Evolutionary conservation across 257 asterid genomes (phyloP).

Genomic region (Leptodermis oblonga): DNA sequence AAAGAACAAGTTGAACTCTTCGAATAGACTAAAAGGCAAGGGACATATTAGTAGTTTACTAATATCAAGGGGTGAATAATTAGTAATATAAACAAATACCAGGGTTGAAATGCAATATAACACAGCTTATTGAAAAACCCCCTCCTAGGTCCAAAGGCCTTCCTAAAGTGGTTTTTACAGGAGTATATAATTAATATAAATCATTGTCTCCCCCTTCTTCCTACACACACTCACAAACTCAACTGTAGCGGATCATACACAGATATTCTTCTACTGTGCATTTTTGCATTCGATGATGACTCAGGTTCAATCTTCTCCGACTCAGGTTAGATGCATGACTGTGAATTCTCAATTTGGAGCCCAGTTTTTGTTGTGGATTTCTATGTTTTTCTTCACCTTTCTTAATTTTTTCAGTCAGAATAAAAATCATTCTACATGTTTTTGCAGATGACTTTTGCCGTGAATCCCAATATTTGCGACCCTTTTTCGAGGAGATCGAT

Average conservation of each 20-base stretch:
- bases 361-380: neutral
- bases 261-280: neutral
- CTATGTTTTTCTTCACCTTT: neutral
- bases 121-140: neutral
- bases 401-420: neutral
- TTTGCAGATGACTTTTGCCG: slow-evolving; percentile 15
- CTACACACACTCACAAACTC: neutral
- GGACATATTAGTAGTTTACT: neutral
- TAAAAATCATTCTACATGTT: neutral
- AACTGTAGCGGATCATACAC: neutral
- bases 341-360: neutral
- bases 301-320: slow-evolving; percentile 16
- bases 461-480: slow-evolving; percentile 7
- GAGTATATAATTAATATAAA: too few species aligned
- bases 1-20: neutral
- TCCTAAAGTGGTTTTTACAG: too few species aligned
- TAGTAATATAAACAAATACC: too few species aligned
- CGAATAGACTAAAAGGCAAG: neutral
- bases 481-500: slow-evolving; percentile 12
- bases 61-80: neutral
- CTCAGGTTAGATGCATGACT: slow-evolving; percentile 7
- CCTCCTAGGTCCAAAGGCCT: too few species aligned
- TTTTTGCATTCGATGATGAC: slow-evolving; percentile 18
- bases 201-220: too few species aligned
- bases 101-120: neutral